These are phyloP conservation scores for Arthrobotrys conoides DNA, from an alignment of 2,329 filamentous ascomycete genomes.

Conservation along the genomic window DNA sequence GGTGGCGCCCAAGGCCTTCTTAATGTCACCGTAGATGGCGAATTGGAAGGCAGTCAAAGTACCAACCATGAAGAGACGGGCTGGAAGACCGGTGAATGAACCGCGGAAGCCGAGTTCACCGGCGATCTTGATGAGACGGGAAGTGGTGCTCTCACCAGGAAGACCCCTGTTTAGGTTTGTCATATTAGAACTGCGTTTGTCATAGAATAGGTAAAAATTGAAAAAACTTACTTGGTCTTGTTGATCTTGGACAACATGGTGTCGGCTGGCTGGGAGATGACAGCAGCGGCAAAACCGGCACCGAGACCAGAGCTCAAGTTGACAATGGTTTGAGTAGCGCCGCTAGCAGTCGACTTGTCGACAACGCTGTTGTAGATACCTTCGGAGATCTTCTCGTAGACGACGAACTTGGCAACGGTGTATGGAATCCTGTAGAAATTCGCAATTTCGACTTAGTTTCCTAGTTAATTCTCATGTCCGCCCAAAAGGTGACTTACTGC, in stretches of 20 bases:
- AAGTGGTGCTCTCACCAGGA: constrained; percentile 85
- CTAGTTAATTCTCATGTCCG: not conserved
- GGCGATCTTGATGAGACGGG: constrained; percentile 87
- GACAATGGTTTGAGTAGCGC: constrained; percentile 80
- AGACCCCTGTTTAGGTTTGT: constrained; percentile 70
- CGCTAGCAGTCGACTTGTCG: constrained; percentile 80
- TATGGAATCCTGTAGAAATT: constrained; percentile 76
- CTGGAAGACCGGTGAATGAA: constrained; percentile 84
- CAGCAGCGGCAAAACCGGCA: constrained; percentile 86
- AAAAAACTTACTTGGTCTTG: constrained; percentile 78
- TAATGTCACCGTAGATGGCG: constrained; percentile 86
- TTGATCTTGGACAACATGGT: constrained; percentile 97
- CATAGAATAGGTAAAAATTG: not conserved
- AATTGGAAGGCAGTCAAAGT: constrained; percentile 85
- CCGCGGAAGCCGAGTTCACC: constrained; percentile 86
- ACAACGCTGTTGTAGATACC: constrained; percentile 75
- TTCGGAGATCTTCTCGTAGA: constrained; percentile 90
- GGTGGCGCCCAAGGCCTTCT: constrained; percentile 78
- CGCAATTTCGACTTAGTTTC: constrained; percentile 67
- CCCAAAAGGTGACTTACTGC: constrained; percentile 72
- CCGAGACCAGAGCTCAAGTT: constrained; percentile 89
- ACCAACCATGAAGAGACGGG: constrained; percentile 82
- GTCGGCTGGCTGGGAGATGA: constrained; percentile 90
- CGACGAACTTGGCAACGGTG: constrained; percentile 96
- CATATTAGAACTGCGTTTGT: constrained; percentile 20